These are phyloP conservation scores for Apophysomyces variabilis DNA, from an alignment of 371 early-diverging fungal species.

Conservation along the genomic window DNA sequence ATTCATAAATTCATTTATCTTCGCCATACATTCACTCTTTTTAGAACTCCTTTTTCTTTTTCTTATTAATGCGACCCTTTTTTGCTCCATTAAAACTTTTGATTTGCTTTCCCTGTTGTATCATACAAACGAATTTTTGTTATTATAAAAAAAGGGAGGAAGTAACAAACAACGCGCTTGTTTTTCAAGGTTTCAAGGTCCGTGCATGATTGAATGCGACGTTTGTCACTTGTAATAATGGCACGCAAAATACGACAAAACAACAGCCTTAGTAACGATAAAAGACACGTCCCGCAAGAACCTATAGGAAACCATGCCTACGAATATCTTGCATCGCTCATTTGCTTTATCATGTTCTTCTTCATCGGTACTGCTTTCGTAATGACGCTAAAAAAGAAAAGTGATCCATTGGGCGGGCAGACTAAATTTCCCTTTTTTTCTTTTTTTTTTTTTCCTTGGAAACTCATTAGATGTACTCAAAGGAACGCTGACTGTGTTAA, in stretches of 20 bases:
- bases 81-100: no score
- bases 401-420: neutral
- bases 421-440: neutral
- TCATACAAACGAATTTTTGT: no score
- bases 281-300: neutral
- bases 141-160: no score
- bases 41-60: no score
- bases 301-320: neutral
- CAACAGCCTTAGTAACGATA: neutral
- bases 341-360: no score
- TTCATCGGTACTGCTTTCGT: no score
- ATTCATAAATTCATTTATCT: no score
- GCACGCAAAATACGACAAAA: neutral
- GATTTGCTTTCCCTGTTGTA: no score
- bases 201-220: neutral
- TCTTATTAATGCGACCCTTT: no score
- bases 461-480: conserved; percentile 14
- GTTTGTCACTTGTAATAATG: neutral
- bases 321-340: neutral
- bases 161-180: no score
- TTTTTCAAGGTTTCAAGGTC: neutral
- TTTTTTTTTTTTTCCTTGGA: neutral
- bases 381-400: no score
- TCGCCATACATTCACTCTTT: no score
- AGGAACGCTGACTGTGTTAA: conserved; percentile 22